These are phyloP conservation scores for Beauveria caledonica DNA, from an alignment of 2,329 filamentous ascomycete species.

Conservation along the genomic window DNA sequence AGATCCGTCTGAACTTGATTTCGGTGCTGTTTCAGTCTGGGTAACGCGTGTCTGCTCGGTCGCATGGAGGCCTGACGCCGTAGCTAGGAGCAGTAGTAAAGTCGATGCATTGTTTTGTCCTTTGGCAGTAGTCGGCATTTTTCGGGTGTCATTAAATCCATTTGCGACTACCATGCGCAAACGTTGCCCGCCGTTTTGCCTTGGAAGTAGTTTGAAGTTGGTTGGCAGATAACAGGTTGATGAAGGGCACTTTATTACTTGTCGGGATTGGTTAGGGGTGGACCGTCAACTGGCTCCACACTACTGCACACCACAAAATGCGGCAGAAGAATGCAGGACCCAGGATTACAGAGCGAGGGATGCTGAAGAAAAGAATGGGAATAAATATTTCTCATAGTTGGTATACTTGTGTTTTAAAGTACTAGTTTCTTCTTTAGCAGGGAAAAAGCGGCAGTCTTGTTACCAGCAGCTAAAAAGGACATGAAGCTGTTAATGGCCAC, in stretches of 20 bases:
- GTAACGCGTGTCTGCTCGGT: slow-evolving; percentile 3
- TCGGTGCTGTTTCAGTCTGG: not conserved
- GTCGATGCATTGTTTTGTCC: not conserved
- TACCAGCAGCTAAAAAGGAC: slow-evolving; percentile 23
- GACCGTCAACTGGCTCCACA: not conserved
- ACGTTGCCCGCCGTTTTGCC: not conserved
- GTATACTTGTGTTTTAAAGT: not conserved
- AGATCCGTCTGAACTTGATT: not conserved
- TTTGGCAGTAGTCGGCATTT: not conserved
- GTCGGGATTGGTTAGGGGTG: not conserved
- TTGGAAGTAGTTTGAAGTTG: not conserved
- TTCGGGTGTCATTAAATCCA: not conserved
- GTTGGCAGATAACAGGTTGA: not conserved
- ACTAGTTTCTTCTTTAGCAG: slow-evolving; percentile 21
- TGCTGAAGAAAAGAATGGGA: not conserved
- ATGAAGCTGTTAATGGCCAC: slow-evolving; percentile 26
- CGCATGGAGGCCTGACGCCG: not conserved
- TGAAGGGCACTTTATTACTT: no score
- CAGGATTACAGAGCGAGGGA: not conserved
- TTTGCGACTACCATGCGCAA: not conserved
- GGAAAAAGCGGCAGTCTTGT: slow-evolving; percentile 20
- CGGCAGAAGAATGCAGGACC: not conserved
- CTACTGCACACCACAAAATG: no score
- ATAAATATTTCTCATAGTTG: not conserved
- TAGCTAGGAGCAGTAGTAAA: not conserved